Evolutionary conservation across 2,329 filamentous ascomycete species (phyloP).

Genomic region (Pseudonectria buxi): DNA sequence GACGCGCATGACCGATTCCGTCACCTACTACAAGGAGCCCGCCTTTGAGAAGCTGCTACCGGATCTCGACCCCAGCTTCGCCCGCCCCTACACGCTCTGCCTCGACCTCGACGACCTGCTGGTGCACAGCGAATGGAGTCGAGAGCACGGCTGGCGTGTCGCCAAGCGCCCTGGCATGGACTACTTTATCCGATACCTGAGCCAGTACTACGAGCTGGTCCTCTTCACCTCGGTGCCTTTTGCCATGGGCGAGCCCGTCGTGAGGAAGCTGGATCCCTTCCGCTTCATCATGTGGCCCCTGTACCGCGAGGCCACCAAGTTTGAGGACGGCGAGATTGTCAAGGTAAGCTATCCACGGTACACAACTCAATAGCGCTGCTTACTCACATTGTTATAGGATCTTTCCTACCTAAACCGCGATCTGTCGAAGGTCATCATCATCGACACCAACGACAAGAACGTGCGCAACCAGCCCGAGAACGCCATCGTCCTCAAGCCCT

Average conservation of each 20-base stretch:
- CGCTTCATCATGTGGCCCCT: slow-evolving; percentile 92
- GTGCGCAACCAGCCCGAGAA: slow-evolving; percentile 93
- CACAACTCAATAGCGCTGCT: background rate
- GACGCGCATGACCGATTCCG: slow-evolving; percentile 66
- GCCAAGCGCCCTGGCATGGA: slow-evolving; percentile 93
- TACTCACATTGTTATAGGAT: slow-evolving; percentile 51
- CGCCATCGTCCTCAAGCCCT: slow-evolving; percentile 83
- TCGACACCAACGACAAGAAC: slow-evolving; percentile 79
- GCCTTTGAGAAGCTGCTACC: slow-evolving; percentile 90
- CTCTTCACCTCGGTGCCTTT: slow-evolving; percentile 88
- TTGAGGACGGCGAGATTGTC: slow-evolving; percentile 91
- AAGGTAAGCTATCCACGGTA: slow-evolving; percentile 59
- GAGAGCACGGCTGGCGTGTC: slow-evolving; percentile 90
- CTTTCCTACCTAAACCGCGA: slow-evolving; percentile 97
- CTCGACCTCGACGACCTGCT: slow-evolving; percentile 90
- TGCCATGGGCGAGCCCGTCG: slow-evolving; percentile 75
- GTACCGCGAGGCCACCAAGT: slow-evolving; percentile 94
- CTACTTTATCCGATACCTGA: slow-evolving; percentile 94
- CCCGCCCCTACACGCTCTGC: slow-evolving; percentile 86
- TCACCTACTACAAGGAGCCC: slow-evolving; percentile 93
- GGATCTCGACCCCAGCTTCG: slow-evolving; percentile 69
- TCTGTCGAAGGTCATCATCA: slow-evolving; percentile 87
- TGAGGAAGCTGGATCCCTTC: slow-evolving; percentile 91
- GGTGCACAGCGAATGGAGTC: slow-evolving; percentile 88
- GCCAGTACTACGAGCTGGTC: slow-evolving; percentile 96